Percentiles rank a stretch among this genome's conserved stretches.
Evolutionary conservation across 179 eudicot genomes (phyloP).

Genomic region (Heliamphora pulchella): DNA sequence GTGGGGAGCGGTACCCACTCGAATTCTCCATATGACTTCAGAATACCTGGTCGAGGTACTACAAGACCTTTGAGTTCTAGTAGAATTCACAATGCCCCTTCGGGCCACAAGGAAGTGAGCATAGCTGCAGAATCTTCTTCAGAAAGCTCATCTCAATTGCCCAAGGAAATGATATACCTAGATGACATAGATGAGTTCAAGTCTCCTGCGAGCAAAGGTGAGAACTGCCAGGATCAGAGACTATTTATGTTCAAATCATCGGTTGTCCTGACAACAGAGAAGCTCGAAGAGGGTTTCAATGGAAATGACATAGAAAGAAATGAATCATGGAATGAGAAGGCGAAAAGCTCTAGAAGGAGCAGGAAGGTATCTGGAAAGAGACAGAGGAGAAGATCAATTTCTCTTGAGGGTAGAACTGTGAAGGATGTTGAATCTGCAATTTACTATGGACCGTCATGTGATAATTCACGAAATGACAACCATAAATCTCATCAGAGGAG

Average conservation of each 20-base stretch:
- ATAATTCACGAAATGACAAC: background rate
- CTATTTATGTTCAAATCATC: constrained; percentile 51
- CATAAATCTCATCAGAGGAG: constrained; percentile 17
- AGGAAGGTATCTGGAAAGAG: constrained; percentile 27
- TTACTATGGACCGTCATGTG: constrained; percentile 27
- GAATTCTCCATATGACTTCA: constrained; percentile 15
- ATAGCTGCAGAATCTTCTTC: constrained; percentile 24
- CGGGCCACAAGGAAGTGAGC: background rate
- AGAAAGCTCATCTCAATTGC: constrained; percentile 22
- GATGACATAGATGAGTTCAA: constrained; percentile 63
- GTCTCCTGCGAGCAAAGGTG: constrained; percentile 27
- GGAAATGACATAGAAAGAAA: constrained; percentile 5
- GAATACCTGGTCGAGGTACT: background rate
- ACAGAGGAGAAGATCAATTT: constrained; percentile 31
- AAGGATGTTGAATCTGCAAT: constrained; percentile 20
- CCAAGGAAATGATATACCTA: constrained; percentile 30
- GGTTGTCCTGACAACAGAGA: background rate
- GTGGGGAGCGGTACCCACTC: constrained; percentile 4
- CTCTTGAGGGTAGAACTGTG: constrained; percentile 20
- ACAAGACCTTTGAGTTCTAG: too few relatives aligned
- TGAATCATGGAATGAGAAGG: constrained; percentile 4
- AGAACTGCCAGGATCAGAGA: constrained; percentile 47
- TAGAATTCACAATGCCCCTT: background rate
- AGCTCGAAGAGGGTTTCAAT: background rate
- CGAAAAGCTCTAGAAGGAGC: constrained; percentile 9